Evolutionary conservation across 2,329 filamentous ascomycete species (phyloP), one percentile per base, ranked within the genome.

Genomic region (Phyllachora maydis): DNA sequence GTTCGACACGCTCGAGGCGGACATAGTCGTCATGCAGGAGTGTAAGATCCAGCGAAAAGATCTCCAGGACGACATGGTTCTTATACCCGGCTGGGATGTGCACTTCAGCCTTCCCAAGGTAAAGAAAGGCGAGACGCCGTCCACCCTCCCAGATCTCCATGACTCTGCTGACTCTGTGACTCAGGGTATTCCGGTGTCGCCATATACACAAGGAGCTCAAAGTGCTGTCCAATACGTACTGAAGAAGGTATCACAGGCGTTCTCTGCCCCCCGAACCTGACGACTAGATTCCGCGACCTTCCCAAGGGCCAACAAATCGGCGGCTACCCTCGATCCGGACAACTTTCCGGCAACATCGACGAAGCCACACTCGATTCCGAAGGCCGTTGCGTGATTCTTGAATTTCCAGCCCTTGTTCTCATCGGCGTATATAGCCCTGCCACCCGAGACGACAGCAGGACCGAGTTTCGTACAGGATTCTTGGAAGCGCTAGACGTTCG

Each of bases 11-110:
- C 62, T 98, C 5, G 77, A 88, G 43, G 71, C 83, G 25, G 88
- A 98, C 44, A 88, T 98, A 32, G 69, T 95, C 11, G 62, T 93
- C 28, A 82, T 95, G 56, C 88, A 98, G 46, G 88, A 95, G 48
- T 72, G 81, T 20, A 98, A 95, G 50, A 93, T 95, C 19, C 88
- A 95, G 42, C 65, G 75, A 27, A 92, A 92, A 42, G 83, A 93
- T 35, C 55, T 98, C 2, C 63, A 59, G 19, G 88, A 95, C 57
- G 88, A 95, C 36, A 95, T 95, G 81, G 83, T 95, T 7, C 55
- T 95, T 16, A 69, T 95, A 0, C 70, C 78, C 0, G 88, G 88
- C 8, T 98, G 85, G 85, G 88, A 98, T 43, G 83, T 83, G 33
- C 92, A 74, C 49, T 93, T 93, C 49, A 93, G 82, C 42, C 56